Conservation (phyloP, 2,329 filamentous ascomycete species). For the Berkeleyomyces rouxiae region DNA sequence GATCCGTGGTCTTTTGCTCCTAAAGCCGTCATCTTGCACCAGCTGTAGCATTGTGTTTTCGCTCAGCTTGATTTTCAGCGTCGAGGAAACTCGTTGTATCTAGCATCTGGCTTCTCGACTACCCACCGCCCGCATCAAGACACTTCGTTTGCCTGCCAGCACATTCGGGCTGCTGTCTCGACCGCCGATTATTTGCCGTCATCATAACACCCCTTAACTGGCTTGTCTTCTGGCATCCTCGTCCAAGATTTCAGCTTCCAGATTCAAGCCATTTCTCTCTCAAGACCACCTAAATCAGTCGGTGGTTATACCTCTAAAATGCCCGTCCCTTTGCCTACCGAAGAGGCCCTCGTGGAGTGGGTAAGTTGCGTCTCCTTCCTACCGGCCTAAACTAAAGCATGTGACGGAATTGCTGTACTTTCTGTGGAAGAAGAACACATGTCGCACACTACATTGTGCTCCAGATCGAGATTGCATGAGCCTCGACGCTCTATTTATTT, state of each 20-base stretch:
- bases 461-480: background rate
- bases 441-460: background rate
- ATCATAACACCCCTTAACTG: background rate
- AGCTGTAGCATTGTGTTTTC: background rate
- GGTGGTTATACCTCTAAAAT: conserved; percentile 3
- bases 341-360: conserved; percentile 13
- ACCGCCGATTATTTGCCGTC: background rate
- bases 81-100: conserved; percentile 2
- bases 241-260: background rate
- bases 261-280: conserved; percentile 9
- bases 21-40: background rate
- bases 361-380: conserved; percentile 4
- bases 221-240: background rate
- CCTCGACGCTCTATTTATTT: background rate
- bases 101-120: conserved; percentile 6
- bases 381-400: background rate
- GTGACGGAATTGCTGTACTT: background rate
- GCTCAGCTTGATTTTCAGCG: background rate
- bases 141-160: background rate
- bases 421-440: background rate
- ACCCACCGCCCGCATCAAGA: background rate
- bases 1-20: background rate
- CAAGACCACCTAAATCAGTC: background rate
- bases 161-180: background rate
- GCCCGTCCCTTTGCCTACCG: conserved; percentile 7